Evolutionary conservation across 352 stramenopile species (phyloP).

Genomic region (Phytophthora crassamura): DNA sequence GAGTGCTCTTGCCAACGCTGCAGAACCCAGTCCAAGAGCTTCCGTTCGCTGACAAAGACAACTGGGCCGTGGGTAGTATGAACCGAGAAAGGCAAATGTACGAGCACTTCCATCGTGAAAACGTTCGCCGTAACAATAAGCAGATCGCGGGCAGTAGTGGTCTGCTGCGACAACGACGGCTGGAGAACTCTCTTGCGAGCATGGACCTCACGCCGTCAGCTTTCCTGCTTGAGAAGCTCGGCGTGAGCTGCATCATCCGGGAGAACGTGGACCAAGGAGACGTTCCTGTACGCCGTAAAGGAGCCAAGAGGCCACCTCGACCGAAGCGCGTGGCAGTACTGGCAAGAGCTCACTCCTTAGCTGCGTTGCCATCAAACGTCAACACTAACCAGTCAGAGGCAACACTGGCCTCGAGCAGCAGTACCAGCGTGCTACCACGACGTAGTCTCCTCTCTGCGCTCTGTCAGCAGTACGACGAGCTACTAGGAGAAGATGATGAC

Average conservation of each 20-base stretch:
- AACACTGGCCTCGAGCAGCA: conserved; percentile 45
- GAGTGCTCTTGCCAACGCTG: conserved; percentile 45
- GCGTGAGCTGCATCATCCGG: conserved; percentile 61
- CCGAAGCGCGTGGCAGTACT: conserved; percentile 28
- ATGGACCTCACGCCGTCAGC: conserved; percentile 70
- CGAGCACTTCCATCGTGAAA: conserved; percentile 72
- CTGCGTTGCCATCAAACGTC: conserved; percentile 13
- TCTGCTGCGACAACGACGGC: conserved; percentile 37
- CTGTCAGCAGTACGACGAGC: conserved; percentile 53
- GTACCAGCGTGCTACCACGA: conserved; percentile 29
- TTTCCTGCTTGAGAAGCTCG: conserved; percentile 76
- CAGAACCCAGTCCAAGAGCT: conserved; percentile 53
- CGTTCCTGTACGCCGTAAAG: conserved; percentile 19
- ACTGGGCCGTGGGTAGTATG: conserved; percentile 78
- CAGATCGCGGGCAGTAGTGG: conserved; percentile 40
- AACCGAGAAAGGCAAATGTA: conserved; percentile 85
- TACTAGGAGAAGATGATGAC: conserved; percentile 40
- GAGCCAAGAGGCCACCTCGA: conserved; percentile 31
- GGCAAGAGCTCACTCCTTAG: conserved; percentile 31
- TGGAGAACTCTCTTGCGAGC: conserved; percentile 37
- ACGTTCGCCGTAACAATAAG: conserved; percentile 62
- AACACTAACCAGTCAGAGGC: conserved; percentile 11
- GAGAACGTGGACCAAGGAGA: conserved; percentile 34
- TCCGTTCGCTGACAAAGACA: conserved; percentile 80
- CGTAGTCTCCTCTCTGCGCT: conserved; percentile 23